phyloP scores from a whole-genome alignment of 352 stramenopile species.

The Phytophthora pini region DNA sequence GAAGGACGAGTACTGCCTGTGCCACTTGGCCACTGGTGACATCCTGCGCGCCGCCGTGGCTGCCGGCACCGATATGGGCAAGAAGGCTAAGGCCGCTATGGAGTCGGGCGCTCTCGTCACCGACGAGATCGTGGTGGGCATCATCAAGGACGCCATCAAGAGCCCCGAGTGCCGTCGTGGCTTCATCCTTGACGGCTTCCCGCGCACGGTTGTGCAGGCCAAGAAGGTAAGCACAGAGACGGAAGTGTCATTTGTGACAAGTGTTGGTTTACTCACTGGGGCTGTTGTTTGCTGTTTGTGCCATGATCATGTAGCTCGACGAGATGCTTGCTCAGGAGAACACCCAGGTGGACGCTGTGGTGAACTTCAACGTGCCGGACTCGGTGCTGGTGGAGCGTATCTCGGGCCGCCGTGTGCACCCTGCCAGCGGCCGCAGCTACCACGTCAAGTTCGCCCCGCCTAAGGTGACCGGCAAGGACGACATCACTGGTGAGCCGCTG shows the following conservation, averaged over 20 bases:
- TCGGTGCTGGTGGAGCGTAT: slow-evolving; percentile 97
- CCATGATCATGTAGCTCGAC: slow-evolving; percentile 81
- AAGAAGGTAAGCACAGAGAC: slow-evolving; percentile 73
- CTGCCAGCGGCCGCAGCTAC: slow-evolving; percentile 95
- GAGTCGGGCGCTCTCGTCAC: slow-evolving; percentile 94
- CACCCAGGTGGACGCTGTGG: slow-evolving; percentile 89
- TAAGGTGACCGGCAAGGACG: slow-evolving; percentile 89
- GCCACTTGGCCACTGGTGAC: slow-evolving; percentile 98
- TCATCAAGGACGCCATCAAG: slow-evolving; percentile 99
- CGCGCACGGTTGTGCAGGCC: slow-evolving; percentile 97
- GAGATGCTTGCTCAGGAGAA: slow-evolving; percentile 94
- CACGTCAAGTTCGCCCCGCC: slow-evolving; percentile 98
- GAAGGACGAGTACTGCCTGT: slow-evolving; percentile 98
- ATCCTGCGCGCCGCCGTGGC: slow-evolving; percentile 98
- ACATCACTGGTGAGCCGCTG: slow-evolving; percentile 95
- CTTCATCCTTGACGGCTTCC: slow-evolving; percentile 99
- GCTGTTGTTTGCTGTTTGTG: neutral
- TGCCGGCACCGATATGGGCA: slow-evolving; percentile 96
- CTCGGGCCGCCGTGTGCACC: slow-evolving; percentile 96
- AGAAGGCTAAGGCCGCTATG: slow-evolving; percentile 99
- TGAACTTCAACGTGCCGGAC: slow-evolving; percentile 97
- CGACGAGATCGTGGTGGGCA: slow-evolving; percentile 99
- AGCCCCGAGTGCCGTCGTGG: slow-evolving; percentile 97
- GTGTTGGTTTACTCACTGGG: slow-evolving; percentile 2
- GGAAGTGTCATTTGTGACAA: neutral